These are phyloP conservation scores for Entamoeba histolytica DNA, from an alignment of 208 protist species.

Conservation along the genomic window DNA sequence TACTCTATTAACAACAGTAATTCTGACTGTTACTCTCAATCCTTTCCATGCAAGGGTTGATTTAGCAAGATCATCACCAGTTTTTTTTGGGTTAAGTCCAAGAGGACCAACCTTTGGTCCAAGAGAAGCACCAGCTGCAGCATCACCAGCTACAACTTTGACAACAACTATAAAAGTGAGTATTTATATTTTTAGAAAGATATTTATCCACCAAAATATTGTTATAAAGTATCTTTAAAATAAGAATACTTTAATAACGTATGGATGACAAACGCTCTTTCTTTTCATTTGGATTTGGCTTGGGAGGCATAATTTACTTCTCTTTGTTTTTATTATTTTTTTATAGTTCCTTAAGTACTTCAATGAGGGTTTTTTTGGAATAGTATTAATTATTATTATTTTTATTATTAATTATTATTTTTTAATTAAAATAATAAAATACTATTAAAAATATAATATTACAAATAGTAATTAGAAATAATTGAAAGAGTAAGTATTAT, in stretches of 20 bases:
- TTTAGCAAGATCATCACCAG: conserved; percentile 96
- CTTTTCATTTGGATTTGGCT: not conserved
- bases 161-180: not conserved
- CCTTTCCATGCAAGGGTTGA: conserved; percentile 93
- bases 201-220: not conserved
- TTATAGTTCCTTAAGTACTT: no score
- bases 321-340: no score
- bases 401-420: no score
- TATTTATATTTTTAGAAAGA: not conserved
- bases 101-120: conserved; percentile 91
- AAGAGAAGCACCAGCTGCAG: not conserved
- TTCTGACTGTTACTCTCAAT: conserved; percentile 81
- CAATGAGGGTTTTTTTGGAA: no score
- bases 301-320: not conserved
- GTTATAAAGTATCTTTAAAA: not conserved
- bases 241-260: not conserved
- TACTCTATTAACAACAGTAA: conserved; percentile 89
- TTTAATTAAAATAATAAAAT: no score
- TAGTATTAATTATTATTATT: no score
- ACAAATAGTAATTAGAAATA: no score
- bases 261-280: not conserved
- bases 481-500: not conserved
- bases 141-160: not conserved
- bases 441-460: no score
- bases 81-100: conserved; percentile 92